These are phyloP conservation scores for Acer negundo DNA, from an alignment of 345 rosid species.

Conservation along the genomic window DNA sequence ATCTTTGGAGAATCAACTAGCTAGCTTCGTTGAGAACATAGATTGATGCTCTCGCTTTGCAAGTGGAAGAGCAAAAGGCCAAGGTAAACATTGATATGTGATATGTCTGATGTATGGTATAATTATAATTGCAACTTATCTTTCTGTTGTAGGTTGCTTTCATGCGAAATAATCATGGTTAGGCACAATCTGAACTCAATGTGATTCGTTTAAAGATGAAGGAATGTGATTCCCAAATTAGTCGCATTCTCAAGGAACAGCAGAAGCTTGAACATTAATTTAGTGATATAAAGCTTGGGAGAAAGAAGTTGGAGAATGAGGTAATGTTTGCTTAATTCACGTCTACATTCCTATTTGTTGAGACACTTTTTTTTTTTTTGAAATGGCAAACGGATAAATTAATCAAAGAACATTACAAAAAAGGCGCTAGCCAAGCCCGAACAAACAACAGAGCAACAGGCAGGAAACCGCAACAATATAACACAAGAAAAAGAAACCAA, in stretches of 20 bases:
- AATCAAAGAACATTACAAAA: no score
- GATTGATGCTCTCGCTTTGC: constrained; percentile 55
- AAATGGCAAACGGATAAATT: no score
- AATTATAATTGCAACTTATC: constrained; percentile 20
- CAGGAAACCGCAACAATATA: no score
- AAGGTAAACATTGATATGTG: constrained; percentile 52
- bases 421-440: no score
- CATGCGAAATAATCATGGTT: constrained; percentile 51
- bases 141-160: constrained; percentile 60
- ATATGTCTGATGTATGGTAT: constrained; percentile 1
- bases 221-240: constrained; percentile 89
- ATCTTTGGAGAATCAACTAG: constrained; percentile 78
- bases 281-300: constrained; percentile 75
- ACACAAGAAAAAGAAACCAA: no score
- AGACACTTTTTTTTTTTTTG: no score
- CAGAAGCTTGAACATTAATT: constrained; percentile 70
- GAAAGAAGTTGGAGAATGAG: constrained; percentile 97
- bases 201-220: constrained; percentile 72
- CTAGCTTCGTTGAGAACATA: constrained; percentile 58
- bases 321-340: constrained; percentile 34
- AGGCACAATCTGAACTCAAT: constrained; percentile 70
- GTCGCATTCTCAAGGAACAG: constrained; percentile 65
- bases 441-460: no score
- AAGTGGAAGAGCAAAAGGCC: constrained; percentile 65
- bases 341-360: not conserved